Percentiles rank a stretch among this genome's conserved stretches.
These are phyloP conservation scores for Beauveria varroae DNA, from an alignment of 2,329 filamentous ascomycete genomes.

Conservation along the genomic window DNA sequence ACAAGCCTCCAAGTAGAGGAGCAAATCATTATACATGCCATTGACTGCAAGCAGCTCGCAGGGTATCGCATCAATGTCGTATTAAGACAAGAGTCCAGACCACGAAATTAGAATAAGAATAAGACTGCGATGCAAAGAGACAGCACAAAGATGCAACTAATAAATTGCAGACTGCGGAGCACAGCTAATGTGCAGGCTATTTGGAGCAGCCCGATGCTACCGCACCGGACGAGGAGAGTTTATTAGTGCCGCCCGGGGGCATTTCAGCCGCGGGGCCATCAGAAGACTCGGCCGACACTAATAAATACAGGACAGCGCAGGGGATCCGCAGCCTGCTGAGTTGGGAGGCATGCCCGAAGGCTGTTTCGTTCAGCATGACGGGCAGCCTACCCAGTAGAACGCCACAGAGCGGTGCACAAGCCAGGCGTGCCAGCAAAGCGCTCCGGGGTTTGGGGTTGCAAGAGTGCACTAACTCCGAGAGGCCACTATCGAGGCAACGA, in stretches of 20 bases:
- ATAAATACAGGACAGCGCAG: not conserved
- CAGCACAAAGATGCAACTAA: not conserved
- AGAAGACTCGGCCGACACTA: slow-evolving; percentile 8
- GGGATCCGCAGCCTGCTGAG: not conserved
- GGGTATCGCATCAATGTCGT: too few species aligned
- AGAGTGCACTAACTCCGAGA: not conserved
- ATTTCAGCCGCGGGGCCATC: not conserved
- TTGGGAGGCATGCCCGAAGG: not conserved
- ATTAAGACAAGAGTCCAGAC: too few species aligned
- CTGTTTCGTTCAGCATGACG: slow-evolving; percentile 5
- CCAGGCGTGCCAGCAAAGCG: not conserved
- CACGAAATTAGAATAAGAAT: too few species aligned
- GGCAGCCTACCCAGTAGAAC: not conserved
- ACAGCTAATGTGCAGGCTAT: not conserved
- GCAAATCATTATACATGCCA: not conserved
- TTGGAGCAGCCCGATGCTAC: not conserved
- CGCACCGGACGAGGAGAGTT: not conserved
- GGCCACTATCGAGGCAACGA: too few species aligned
- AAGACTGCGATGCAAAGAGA: not conserved
- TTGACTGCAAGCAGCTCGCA: not conserved
- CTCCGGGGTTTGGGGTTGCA: not conserved
- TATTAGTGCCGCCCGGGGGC: not conserved
- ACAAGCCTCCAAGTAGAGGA: not conserved
- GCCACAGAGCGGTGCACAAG: not conserved
- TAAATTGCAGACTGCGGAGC: not conserved